These are phyloP conservation scores for Perilla frutescens DNA, from an alignment of 257 asterid genomes.

Conservation along the genomic window DNA sequence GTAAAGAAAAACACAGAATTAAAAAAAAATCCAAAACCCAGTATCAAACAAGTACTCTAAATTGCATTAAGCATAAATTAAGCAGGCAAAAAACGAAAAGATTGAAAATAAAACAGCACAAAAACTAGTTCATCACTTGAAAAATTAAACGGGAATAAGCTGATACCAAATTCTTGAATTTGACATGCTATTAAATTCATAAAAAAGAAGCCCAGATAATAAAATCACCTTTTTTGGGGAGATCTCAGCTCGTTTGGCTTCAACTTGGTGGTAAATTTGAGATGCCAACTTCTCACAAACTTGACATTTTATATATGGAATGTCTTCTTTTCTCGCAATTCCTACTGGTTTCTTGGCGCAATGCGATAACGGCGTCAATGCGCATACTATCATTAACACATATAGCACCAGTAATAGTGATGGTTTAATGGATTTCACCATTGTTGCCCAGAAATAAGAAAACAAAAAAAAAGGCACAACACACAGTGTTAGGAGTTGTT, in stretches of 20 bases:
- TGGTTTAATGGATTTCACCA: slow-evolving; percentile 49
- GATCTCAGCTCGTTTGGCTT: slow-evolving; percentile 67
- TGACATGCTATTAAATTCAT: not conserved
- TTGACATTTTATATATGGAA: slow-evolving; percentile 83
- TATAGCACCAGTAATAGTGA: slow-evolving; percentile 25
- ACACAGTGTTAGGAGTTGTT: slow-evolving; percentile 19
- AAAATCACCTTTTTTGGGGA: slow-evolving; percentile 74
- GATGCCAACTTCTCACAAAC: slow-evolving; percentile 78
- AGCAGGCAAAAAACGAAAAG: not conserved
- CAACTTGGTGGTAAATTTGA: slow-evolving; percentile 70
- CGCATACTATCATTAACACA: slow-evolving; percentile 36
- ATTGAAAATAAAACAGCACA: not conserved
- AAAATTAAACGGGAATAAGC: not conserved
- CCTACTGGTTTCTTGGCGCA: slow-evolving; percentile 76
- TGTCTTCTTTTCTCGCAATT: slow-evolving; percentile 82
- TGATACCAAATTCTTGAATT: not conserved
- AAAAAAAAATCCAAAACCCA: not conserved
- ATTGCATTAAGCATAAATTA: not conserved
- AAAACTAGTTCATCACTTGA: not conserved
- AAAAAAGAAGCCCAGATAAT: slow-evolving; percentile 17
- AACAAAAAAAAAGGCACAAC: not conserved
- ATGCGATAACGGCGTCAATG: slow-evolving; percentile 50
- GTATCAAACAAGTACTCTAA: not conserved
- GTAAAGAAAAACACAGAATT: not conserved
- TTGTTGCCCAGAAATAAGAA: slow-evolving; percentile 11